A percentile compares a stretch with the other conserved stretches of the same genome.
phyloP scores from a whole-genome alignment of 352 stramenopile species.

The Phytophthora melonis region DNA sequence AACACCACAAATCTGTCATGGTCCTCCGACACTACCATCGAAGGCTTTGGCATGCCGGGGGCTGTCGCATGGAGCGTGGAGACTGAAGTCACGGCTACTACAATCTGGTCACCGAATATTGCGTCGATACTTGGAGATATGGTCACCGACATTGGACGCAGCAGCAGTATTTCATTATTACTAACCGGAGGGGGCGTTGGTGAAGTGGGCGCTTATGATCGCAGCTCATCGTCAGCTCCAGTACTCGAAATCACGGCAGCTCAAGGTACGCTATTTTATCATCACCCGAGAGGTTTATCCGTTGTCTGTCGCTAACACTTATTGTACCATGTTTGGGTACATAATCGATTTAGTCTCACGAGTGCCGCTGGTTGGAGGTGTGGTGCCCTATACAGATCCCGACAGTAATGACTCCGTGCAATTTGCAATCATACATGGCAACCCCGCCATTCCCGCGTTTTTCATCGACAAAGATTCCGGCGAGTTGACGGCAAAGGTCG shows the following conservation, averaged over 20 bases:
- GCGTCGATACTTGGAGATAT: constrained; percentile 28
- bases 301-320: neutral
- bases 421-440: constrained; percentile 29
- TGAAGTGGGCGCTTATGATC: constrained; percentile 59
- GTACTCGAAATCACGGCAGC: constrained; percentile 47
- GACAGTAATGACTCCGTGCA: constrained; percentile 19
- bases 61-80: constrained; percentile 46
- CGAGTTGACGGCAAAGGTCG: constrained; percentile 24
- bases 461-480: constrained; percentile 35
- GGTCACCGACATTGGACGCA: constrained; percentile 1
- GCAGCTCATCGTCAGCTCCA: constrained; percentile 23
- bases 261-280: constrained; percentile 40
- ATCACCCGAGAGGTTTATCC: neutral
- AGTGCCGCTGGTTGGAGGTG: constrained; percentile 14
- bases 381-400: constrained; percentile 28
- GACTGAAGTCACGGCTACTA: constrained; percentile 25
- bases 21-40: constrained; percentile 9
- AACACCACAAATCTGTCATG: neutral
- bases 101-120: constrained; percentile 48
- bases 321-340: neutral
- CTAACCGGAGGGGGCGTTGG: constrained; percentile 59
- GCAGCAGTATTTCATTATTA: constrained; percentile 25
- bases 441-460: constrained; percentile 23
- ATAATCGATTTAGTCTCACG: constrained; percentile 16
- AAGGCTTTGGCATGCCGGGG: constrained; percentile 30